Base-by-base conservation (phyloP, 108 stramenopile genomes). In the Cylindrotheca closterium region DNA sequence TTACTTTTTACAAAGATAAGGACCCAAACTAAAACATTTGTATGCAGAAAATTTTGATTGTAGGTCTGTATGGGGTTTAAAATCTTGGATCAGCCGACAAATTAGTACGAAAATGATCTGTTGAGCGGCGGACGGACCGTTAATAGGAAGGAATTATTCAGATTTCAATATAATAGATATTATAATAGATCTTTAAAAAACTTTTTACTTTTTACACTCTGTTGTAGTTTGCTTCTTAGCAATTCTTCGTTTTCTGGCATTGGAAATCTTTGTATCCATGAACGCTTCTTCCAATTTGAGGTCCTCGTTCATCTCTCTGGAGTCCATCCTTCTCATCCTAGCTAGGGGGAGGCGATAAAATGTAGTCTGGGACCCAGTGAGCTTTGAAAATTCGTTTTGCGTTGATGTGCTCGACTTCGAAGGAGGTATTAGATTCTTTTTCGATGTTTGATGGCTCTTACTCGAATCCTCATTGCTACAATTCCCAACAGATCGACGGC, bases 251-350 rank as follows among this genome's bases (percentile, higher is more conserved):
- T 15, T 15, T 15, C 15, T 42, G 10, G 72, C 71, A 21, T 62
- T 47, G 26, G 49, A 54, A n/a, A 84, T 78, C 42, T 84, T 75
- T 1, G 79, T 63, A 57, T 84, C 83, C 26, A 84, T 71, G 50
- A 68, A 84, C 3, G 83, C 83, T 63, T 78, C 78, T 47, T 84
- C 83, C 18, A 84, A 55, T 34, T 65, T 58, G 30, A 75, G 68
- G 58, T 84, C 83, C 27, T 80, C 79, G 42, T 75, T 62, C 42
- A 80, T 52, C 0, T 78, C 74, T n/a, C 29, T 55, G 2, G 64
- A 31, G 23, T 46, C 37, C 2, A 71, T 61, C 12, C 55, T 67
- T 17, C 49, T 52, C 55, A 51, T 28, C 25, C 71, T 67, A 1
- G 60, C 25, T 21, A 54, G 32, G 7, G 67, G 61, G 17, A 31